Base-by-base conservation (phyloP, 306 rosid species). In the Pyrus betulifolia region DNA sequence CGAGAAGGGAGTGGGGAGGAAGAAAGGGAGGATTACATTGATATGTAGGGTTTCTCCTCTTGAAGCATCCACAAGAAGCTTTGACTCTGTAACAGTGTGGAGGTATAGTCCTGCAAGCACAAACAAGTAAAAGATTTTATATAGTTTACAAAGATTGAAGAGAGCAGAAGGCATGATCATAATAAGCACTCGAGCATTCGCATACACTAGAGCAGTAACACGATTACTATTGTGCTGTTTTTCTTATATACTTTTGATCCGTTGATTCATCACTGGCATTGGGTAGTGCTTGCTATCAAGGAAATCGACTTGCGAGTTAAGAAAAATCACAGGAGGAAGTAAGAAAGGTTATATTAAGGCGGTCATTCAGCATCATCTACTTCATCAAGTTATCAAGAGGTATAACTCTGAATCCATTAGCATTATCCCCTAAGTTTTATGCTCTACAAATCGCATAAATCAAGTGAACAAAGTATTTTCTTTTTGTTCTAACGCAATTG, bases 51-150 rank as follows among this genome's bases (percentile, higher is more conserved):
- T 87, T 85, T 83, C 93, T 63, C 98, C 97, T 78, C 98, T 91
- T 71, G 98, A 88, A 77, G 93, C 88, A 81, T 93, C 98, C 77
- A 93, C 98, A 42, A 86, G 76, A 81, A 93, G 97, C 86, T 85
- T 87, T 31, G 93, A 85, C 89, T 93, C 98, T 1, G 90, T 87
- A 57, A 85, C 93, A 59, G 92, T 85, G 70, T 89, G 86, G 76
- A 93, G 81, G 87, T 77, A 93, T 68, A 84, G 76, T 31, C 87
- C 98, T 93, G 91, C 82, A 84, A 69, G 72, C 64, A 80, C 77
- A 74, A 52, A 59, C 9, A 76, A 84, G 23, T 65, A 66, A 73
- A 35, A 77, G 25, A 59, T 9, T 3, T n/a, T 5, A 61, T 61
- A 27, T 17, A 6, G 21, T 17, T 14, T 27, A 23, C 6, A 12